Evolutionary conservation across 768 basidiomycete genomes (phyloP).

Genomic region (Tricholoma furcatifolium): DNA sequence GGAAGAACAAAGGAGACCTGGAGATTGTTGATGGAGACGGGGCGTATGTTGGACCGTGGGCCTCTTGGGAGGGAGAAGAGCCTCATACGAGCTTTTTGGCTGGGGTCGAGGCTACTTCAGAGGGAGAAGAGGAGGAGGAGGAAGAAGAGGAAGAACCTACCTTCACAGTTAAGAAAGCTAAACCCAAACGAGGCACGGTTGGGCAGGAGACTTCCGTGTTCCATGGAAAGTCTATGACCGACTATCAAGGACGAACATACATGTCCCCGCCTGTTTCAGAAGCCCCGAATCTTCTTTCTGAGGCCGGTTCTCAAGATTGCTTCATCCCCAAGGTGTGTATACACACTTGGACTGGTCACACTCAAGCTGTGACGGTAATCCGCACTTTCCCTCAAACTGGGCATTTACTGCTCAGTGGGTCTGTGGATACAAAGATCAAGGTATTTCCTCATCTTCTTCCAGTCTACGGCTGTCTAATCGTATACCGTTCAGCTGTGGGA

Average conservation of each 20-base stretch:
- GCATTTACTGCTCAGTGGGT: slow-evolving; percentile 89
- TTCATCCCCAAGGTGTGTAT: slow-evolving; percentile 95
- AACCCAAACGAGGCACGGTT: slow-evolving; percentile 72
- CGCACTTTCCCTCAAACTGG: slow-evolving; percentile 91
- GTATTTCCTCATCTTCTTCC: slow-evolving; percentile 35
- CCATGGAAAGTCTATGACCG: slow-evolving; percentile 95
- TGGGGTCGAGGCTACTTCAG: slow-evolving; percentile 57
- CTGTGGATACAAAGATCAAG: slow-evolving; percentile 99
- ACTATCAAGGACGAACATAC: slow-evolving; percentile 98
- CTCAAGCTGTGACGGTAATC: slow-evolving; percentile 91
- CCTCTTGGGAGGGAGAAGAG: slow-evolving; percentile 83
- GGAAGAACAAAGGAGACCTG: slow-evolving; percentile 75
- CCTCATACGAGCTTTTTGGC: slow-evolving; percentile 61
- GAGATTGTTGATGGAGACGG: slow-evolving; percentile 88
- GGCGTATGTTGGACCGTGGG: slow-evolving; percentile 95
- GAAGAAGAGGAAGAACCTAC: slow-evolving; percentile 64
- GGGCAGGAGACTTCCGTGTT: slow-evolving; percentile 94
- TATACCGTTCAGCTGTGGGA: slow-evolving; percentile 83
- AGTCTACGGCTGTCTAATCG: slow-evolving; percentile 5
- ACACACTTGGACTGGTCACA: slow-evolving; percentile 99
- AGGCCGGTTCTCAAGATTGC: slow-evolving; percentile 82
- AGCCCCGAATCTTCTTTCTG: slow-evolving; percentile 78
- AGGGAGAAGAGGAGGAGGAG: slow-evolving; percentile 58
- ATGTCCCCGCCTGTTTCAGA: slow-evolving; percentile 91
- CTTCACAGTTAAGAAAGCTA: slow-evolving; percentile 65